Evolutionary conservation across 148 eudicot species (phyloP), one percentile per base, ranked within the genome.

Genomic region (Silene uniflora): DNA sequence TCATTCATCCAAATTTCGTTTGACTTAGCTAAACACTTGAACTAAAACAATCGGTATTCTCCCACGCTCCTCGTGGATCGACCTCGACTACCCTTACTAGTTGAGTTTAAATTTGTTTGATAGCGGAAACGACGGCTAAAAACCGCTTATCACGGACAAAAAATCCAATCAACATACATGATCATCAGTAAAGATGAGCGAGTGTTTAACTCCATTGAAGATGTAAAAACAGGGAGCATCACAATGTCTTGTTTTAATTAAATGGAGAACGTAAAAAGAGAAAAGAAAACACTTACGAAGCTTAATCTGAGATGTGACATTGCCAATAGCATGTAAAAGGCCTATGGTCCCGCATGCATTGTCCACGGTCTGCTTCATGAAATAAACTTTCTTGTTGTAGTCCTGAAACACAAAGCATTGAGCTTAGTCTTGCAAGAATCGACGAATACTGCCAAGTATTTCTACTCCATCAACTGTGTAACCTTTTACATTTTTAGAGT

Each of bases 321-420:
- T 95, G 67, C 97, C 98, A 71, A 95, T 59, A 77, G 97, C 98
- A 85, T 95, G 99, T 73, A 92, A 91, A 81, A 95, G 93, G 39
- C 99, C 99, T 61, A 95, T 79, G 16, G 99, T 95, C 61, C 99
- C 99, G 77, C 99, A 95, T 73, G 99, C 99, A 88, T 95, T 95
- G 80, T 91, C 99, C 74, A 95, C 99, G 78, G 99, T 95, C 86
- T 95, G 99, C 83, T 88, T 88, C 93, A 85, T 88, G 81, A 92
- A 95, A 76, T 92, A 95, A 74, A 92, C 93, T 72, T 86, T 86
- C 21, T 69, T 70, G 74, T 73, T 81, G 67, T 78, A 86, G 17
- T 83, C 91, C 97, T 95, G 88, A 70, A 77, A 69, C 62, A 77
- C 10, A 64, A 14, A 69, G 23, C 44, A 35, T 35, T 35, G 42